Evolutionary conservation across 495 filamentous ascomycete species (phyloP), one percentile per base, ranked within the genome.

Genomic region (Aeminium ludgeri): DNA sequence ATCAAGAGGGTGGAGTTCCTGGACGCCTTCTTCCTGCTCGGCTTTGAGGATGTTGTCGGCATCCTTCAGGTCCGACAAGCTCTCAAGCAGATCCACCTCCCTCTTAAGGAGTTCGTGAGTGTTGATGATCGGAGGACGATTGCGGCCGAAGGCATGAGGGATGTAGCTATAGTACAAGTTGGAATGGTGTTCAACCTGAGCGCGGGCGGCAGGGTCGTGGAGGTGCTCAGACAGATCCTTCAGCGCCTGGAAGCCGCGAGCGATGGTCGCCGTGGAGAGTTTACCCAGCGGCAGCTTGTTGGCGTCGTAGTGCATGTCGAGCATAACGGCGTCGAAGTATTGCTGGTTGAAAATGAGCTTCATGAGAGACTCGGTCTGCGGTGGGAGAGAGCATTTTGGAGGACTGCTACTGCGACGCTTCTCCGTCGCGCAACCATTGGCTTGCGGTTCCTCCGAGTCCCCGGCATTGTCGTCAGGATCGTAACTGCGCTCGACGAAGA

Each of bases 251-350:
- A 78, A 92, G 0, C 83, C 85, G 0, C 63, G 61, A 16, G 64
- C 65, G 37, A 93, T 71, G 11, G 81, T 86, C 5, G 67, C 55
- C 43, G 83, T 83, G 59, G 78, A 80, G 15, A 93, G 69, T 48
- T 89, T 86, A 10, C 84, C 85, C 12, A 91, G 65, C 0, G 85
- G 83, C 10, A 93, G 58, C 54, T 89, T 89, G 34, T 73, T 60
- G 0, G 70, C 69, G 48, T 91, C 79, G 52, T 89, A 91, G 10
- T 76, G 76, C 54, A 89, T 64, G 2, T 69, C 65, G 1, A 63
- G 58, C 72, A 91, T 74, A 2, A 72, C 65, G 2, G 64, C 62
- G n/a, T 66, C 55, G 56, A 84, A 78, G 49, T 75, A 70, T 30
- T 76, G 51, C 40, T 70, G 62, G 50, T 89, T 86, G 67, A 93